A percentile compares a stretch with the other conserved stretches of the same genome.
Evolutionary conservation across 1,284 basidiomycete genomes (phyloP).

Genomic region (Ustilago xerochloae): DNA sequence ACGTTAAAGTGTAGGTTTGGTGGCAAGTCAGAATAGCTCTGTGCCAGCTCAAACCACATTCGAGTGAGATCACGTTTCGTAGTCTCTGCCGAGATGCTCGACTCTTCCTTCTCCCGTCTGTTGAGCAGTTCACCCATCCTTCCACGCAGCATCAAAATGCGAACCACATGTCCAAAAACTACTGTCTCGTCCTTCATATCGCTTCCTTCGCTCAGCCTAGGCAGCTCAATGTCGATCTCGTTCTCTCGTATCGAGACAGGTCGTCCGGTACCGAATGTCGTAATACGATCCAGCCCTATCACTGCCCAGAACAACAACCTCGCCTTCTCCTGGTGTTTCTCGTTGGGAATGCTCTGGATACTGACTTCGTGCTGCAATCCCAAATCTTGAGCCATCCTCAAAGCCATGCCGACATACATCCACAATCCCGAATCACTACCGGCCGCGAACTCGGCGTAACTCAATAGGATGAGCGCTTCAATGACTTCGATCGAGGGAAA

Average conservation of each 20-base stretch:
- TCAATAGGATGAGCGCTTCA: conserved; percentile 55
- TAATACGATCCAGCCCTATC: conserved; percentile 58
- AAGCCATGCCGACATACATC: conserved; percentile 62
- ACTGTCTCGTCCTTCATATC: conserved; percentile 50
- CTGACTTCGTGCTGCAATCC: conserved; percentile 58
- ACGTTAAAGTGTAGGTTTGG: conserved; percentile 55
- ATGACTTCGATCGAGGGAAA: conserved; percentile 60
- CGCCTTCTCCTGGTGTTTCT: conserved; percentile 53
- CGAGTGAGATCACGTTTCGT: conserved; percentile 43
- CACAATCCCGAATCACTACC: conserved; percentile 58
- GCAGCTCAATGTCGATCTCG: conserved; percentile 56
- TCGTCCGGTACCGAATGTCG: conserved; percentile 57
- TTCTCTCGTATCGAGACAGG: conserved; percentile 55
- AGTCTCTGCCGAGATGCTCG: conserved; percentile 25
- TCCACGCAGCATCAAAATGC: conserved; percentile 51
- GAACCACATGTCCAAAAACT: conserved; percentile 51
- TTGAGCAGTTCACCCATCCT: conserved; percentile 60
- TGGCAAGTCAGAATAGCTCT: conserved; percentile 53
- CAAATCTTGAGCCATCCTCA: conserved; percentile 57
- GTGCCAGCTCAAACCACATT: conserved; percentile 58
- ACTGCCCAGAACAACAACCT: conserved; percentile 57
- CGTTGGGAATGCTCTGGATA: conserved; percentile 51
- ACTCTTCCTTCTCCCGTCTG: conserved; percentile 41
- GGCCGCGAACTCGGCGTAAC: conserved; percentile 58
- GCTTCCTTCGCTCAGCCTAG: conserved; percentile 25